Conservation (phyloP, 2,329 filamentous ascomycete species). For the Nemania sp. region DNA sequence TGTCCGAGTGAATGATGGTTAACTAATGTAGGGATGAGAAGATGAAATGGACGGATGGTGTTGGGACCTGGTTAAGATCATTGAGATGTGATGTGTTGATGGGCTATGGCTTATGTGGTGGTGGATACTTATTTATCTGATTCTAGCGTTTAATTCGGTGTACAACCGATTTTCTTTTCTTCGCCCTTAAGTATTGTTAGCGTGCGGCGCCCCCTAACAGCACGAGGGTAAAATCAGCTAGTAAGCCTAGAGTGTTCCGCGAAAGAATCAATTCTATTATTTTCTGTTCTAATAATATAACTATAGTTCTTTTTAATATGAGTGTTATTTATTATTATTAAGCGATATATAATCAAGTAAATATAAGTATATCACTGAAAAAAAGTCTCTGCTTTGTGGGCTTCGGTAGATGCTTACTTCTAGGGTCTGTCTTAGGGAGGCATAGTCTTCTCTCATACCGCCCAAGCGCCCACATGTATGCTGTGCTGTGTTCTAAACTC, state of each 20-base stretch:
- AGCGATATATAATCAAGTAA: too few relatives aligned
- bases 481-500: too few relatives aligned
- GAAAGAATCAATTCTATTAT: too few relatives aligned
- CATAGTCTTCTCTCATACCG: too few relatives aligned
- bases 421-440: too few relatives aligned
- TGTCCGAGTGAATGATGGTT: constrained; percentile 17
- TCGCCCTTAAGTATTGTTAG: constrained; percentile 19
- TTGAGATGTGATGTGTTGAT: constrained; percentile 25
- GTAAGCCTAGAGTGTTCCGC: background rate
- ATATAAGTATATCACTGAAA: too few relatives aligned
- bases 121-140: constrained; percentile 17
- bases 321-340: too few relatives aligned
- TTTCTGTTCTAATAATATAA: too few relatives aligned
- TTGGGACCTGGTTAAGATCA: constrained; percentile 16
- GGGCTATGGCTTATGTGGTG: constrained; percentile 22
- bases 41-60: constrained; percentile 21
- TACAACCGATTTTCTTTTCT: constrained; percentile 19
- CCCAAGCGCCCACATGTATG: too few relatives aligned
- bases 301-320: too few relatives aligned
- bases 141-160: constrained; percentile 21
- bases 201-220: constrained; percentile 8
- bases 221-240: background rate
- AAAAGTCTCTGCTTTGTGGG: too few relatives aligned
- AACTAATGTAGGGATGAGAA: constrained; percentile 17
- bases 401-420: too few relatives aligned